Conservation (phyloP, 2,329 filamentous ascomycete genomes). For the Monosporascus sp. region DNA sequence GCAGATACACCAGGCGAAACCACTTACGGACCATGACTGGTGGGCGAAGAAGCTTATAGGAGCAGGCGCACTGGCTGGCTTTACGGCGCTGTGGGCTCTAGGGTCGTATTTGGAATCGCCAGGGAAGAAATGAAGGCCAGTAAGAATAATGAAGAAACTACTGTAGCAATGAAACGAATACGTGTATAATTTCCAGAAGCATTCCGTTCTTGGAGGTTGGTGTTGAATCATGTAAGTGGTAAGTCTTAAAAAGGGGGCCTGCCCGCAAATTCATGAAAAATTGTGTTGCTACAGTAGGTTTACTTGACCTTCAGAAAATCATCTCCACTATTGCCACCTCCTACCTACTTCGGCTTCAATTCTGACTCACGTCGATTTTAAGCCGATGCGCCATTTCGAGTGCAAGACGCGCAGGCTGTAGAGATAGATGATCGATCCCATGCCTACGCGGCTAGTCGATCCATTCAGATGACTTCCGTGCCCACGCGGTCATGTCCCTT, state of each 20-base stretch:
- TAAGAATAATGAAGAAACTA: background rate
- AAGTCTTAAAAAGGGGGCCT: background rate
- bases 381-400: too few species aligned
- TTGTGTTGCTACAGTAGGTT: too few species aligned
- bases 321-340: background rate
- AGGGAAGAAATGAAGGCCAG: conserved; percentile 8
- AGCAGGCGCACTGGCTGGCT: conserved; percentile 57
- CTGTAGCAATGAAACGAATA: background rate
- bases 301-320: too few species aligned
- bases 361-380: too few species aligned
- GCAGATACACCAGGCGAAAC: conserved; percentile 49
- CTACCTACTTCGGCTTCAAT: background rate
- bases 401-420: too few species aligned
- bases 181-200: background rate
- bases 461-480: too few species aligned
- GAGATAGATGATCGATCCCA: too few species aligned
- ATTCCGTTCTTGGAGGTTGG: too few species aligned
- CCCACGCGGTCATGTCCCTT: background rate
- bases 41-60: conserved; percentile 61
- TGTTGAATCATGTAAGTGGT: too few species aligned
- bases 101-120: conserved; percentile 45
- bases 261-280: too few species aligned
- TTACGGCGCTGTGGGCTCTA: conserved; percentile 53
- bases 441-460: too few species aligned
- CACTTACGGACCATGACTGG: conserved; percentile 61